Evolutionary conservation across 2,329 filamentous ascomycete species (phyloP).

Genomic region (Dactylonectria estremocensis): DNA sequence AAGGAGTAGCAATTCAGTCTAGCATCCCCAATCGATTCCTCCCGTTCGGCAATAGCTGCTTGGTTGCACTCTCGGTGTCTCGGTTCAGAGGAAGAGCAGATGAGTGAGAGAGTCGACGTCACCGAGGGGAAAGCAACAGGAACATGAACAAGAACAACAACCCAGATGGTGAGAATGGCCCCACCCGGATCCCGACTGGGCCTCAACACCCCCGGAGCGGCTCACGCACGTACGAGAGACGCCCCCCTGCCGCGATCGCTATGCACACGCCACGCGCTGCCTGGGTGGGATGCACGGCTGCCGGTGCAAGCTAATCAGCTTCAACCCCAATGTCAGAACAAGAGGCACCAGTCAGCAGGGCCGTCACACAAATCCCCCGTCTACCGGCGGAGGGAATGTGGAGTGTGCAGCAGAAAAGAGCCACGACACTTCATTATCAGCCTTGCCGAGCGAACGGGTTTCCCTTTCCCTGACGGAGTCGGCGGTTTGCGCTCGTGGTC

Average conservation of each 20-base stretch:
- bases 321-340: slow-evolving; percentile 1
- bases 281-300: not conserved
- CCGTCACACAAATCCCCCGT: not conserved
- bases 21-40: not conserved
- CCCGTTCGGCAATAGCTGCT: not conserved
- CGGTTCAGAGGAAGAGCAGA: slow-evolving; percentile 19
- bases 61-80: slow-evolving; percentile 8
- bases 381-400: slow-evolving; percentile 22
- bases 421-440: not conserved
- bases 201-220: slow-evolving; percentile 42
- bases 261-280: slow-evolving; percentile 22
- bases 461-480: slow-evolving; percentile 22
- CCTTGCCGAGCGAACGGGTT: slow-evolving; percentile 1
- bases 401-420: slow-evolving; percentile 1
- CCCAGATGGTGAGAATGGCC: slow-evolving; percentile 28
- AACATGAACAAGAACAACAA: not conserved
- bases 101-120: slow-evolving; percentile 14
- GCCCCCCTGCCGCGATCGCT: not conserved
- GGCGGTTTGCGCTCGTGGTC: slow-evolving; percentile 5
- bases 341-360: not conserved
- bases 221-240: slow-evolving; percentile 19
- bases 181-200: slow-evolving; percentile 35
- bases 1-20: not conserved
- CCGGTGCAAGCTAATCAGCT: not conserved
- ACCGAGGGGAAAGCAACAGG: slow-evolving; percentile 13